These are phyloP conservation scores for Pezicula radicicola DNA, from an alignment of 2,329 filamentous ascomycete species.

Conservation along the genomic window DNA sequence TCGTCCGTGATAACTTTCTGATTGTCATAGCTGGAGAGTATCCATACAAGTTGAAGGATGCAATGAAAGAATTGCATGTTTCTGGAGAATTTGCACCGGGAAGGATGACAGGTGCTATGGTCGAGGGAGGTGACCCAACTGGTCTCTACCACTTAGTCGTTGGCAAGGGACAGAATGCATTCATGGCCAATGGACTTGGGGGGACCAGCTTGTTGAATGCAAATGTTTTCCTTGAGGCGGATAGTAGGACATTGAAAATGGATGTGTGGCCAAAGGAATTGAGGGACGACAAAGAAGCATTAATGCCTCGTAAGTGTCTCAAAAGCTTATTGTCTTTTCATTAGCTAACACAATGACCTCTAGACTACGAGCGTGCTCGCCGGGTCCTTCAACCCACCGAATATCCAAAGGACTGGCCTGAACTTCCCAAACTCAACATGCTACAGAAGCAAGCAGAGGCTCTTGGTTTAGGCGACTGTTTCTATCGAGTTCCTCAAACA, in stretches of 20 bases:
- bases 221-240: slow-evolving; percentile 59
- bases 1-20: too few relatives aligned
- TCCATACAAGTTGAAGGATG: slow-evolving; percentile 41
- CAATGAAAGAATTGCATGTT: slow-evolving; percentile 46
- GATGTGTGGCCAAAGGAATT: slow-evolving; percentile 55
- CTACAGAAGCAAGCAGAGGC: slow-evolving; percentile 50
- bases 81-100: slow-evolving; percentile 46
- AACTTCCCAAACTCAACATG: slow-evolving; percentile 49
- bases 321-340: too few relatives aligned
- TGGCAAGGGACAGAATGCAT: slow-evolving; percentile 36
- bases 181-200: slow-evolving; percentile 41
- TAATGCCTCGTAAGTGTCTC: slow-evolving; percentile 34
- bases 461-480: slow-evolving; percentile 45
- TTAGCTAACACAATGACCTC: not conserved
- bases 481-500: slow-evolving; percentile 53
- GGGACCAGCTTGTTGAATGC: slow-evolving; percentile 62
- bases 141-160: too few relatives aligned
- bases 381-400: slow-evolving; percentile 51
- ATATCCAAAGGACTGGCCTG: slow-evolving; percentile 53
- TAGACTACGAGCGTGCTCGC: slow-evolving; percentile 48
- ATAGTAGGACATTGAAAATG: slow-evolving; percentile 46
- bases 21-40: slow-evolving; percentile 47
- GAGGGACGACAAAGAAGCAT: slow-evolving; percentile 30
- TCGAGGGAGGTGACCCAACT: too few relatives aligned
- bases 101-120: too few relatives aligned